Percentiles rank a stretch among this genome's conserved stretches.
phyloP scores from a whole-genome alignment of 1,284 basidiomycete genomes.

The Schizophyllum amplum region DNA sequence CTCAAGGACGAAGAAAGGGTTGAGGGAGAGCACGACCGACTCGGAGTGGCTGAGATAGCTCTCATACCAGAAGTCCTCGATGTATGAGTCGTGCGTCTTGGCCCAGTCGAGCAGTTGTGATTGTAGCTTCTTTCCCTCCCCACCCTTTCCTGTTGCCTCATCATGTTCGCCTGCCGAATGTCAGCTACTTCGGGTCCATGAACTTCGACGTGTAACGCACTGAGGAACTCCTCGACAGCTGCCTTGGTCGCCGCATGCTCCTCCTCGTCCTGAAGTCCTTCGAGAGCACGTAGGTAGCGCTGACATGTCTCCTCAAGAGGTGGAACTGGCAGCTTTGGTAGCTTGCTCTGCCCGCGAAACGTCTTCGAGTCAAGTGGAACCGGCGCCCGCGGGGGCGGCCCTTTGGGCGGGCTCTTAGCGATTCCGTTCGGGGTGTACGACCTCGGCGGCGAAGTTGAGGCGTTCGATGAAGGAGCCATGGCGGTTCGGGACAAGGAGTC shows the following conservation, averaged over 20 bases:
- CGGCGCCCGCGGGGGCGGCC: conserved; percentile 4
- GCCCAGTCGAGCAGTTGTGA: conserved; percentile 3
- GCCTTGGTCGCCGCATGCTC: conserved; percentile 65
- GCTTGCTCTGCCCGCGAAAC: conserved; percentile 55
- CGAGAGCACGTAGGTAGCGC: conserved; percentile 78
- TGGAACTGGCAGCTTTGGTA: conserved; percentile 90
- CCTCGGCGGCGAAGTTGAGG: neutral
- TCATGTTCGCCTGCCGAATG: too few species aligned
- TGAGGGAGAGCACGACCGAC: conserved; percentile 87
- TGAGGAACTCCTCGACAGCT: conserved; percentile 75
- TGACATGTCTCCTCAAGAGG: conserved; percentile 80
- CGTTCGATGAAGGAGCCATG: neutral
- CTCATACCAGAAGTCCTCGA: conserved; percentile 98
- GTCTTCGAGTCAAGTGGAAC: conserved; percentile 23
- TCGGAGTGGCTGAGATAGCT: conserved; percentile 89
- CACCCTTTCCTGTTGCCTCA: conserved; percentile 4
- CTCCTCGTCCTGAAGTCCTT: conserved; percentile 61
- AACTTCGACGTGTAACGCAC: conserved; percentile 62
- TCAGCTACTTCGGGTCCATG: neutral
- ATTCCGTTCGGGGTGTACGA: conserved; percentile 6
- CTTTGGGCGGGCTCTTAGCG: conserved; percentile 7
- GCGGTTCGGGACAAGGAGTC: neutral
- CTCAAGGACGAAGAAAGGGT: conserved; percentile 99
- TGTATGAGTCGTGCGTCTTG: conserved; percentile 57
- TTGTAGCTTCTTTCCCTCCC: neutral